Conservation (phyloP, 345 rosid species). For the Psidium guajava region DNA sequence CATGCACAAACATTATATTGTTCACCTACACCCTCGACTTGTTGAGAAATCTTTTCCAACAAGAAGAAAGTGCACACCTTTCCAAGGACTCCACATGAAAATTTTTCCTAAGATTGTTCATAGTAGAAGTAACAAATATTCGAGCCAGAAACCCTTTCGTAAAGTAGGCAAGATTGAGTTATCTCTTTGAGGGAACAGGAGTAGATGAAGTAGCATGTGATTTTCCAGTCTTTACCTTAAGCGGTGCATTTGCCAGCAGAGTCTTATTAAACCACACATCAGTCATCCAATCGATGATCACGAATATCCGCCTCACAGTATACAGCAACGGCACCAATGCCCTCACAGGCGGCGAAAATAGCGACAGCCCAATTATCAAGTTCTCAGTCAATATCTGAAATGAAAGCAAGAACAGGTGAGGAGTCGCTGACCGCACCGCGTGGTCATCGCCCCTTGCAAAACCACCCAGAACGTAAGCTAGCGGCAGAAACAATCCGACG, state of each 20-base stretch:
- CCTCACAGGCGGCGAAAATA: conserved; percentile 79
- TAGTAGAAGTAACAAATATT: background rate
- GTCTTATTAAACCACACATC: conserved; percentile 65
- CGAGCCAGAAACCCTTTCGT: background rate
- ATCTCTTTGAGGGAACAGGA: background rate
- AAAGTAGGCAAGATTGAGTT: background rate
- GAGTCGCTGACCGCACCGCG: conserved; percentile 71
- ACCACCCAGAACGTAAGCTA: conserved; percentile 84
- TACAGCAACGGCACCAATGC: conserved; percentile 75
- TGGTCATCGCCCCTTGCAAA: conserved; percentile 81
- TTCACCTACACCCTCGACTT: background rate
- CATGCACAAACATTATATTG: background rate
- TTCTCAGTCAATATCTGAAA: conserved; percentile 89
- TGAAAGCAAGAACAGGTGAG: conserved; percentile 71
- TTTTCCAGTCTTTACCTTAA: conserved; percentile 23
- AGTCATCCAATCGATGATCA: conserved; percentile 51
- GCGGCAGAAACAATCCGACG: conserved; percentile 68
- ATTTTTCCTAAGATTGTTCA: background rate
- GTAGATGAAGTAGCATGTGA: background rate
- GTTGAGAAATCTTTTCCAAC: background rate
- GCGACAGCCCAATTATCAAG: conserved; percentile 51
- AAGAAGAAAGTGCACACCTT: background rate
- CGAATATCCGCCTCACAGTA: conserved; percentile 65
- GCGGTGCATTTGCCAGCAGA: conserved; percentile 35
- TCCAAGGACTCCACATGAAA: background rate